Evolutionary conservation across 2,329 filamentous ascomycete genomes (phyloP).

Genomic region (Hortaea werneckii): DNA sequence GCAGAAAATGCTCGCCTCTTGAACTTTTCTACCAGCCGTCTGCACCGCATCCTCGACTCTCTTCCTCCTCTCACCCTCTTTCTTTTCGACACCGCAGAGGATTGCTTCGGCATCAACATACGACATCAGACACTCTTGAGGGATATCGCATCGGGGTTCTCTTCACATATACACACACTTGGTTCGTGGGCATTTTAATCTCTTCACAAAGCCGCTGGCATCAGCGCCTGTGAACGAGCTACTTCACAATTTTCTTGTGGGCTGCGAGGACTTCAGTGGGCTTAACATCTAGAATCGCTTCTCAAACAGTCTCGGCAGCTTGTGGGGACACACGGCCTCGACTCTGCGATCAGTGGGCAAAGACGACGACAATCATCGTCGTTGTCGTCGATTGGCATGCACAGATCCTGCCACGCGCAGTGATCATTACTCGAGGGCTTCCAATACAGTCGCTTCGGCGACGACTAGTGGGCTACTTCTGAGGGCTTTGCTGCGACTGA

Average conservation of each 20-base stretch:
- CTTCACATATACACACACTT: slow-evolving; percentile 1
- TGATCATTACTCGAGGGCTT: slow-evolving; percentile 25
- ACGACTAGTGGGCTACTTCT: slow-evolving; percentile 19
- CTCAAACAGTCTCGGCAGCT: slow-evolving; percentile 30
- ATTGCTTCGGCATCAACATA: slow-evolving; percentile 1
- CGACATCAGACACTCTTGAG: background rate
- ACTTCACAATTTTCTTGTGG: slow-evolving; percentile 1
- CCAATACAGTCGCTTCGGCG: slow-evolving; percentile 1
- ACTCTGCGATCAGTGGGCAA: slow-evolving; percentile 34
- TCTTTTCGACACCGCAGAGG: background rate
- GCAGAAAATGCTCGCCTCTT: background rate
- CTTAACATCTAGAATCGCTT: slow-evolving; percentile 5
- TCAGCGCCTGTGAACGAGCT: slow-evolving; percentile 8
- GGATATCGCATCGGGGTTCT: background rate
- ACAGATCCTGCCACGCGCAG: slow-evolving; percentile 16
- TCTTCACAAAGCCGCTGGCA: slow-evolving; percentile 4
- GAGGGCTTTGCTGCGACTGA: slow-evolving; percentile 23
- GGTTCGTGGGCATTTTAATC: slow-evolving; percentile 8
- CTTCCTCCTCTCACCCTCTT: background rate
- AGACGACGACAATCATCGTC: slow-evolving; percentile 4
- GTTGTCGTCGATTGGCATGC: slow-evolving; percentile 31
- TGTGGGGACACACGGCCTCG: slow-evolving; percentile 45
- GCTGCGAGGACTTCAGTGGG: slow-evolving; percentile 15
- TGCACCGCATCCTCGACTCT: background rate
- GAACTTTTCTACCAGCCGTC: slow-evolving; percentile 1